phyloP scores from a whole-genome alignment of 306 rosid species.

The Acacia acuminata region DNA sequence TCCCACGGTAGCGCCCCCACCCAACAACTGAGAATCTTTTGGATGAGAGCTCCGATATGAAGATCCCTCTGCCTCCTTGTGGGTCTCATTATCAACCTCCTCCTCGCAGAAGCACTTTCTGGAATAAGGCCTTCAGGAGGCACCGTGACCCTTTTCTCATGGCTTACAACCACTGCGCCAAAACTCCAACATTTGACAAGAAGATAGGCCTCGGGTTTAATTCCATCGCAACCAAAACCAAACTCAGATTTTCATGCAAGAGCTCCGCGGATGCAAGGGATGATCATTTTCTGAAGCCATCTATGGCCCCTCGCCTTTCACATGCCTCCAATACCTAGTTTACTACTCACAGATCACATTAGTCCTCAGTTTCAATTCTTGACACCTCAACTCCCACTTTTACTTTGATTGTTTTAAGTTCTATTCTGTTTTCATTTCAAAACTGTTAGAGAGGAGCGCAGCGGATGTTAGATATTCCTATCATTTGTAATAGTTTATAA shows the following conservation, averaged over 20 bases:
- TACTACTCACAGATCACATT: background rate
- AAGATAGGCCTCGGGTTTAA: slow-evolving; percentile 39
- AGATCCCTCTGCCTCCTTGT: slow-evolving; percentile 78
- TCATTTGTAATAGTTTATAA: too few species aligned
- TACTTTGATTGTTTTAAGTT: background rate
- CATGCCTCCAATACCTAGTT: background rate
- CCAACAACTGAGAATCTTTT: background rate
- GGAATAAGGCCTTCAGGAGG: slow-evolving; percentile 44
- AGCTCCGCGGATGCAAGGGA: slow-evolving; percentile 46
- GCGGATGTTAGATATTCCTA: too few species aligned
- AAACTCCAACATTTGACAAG: slow-evolving; percentile 35
- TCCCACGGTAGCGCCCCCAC: slow-evolving; percentile 15
- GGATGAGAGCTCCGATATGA: background rate
- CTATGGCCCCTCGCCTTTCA: slow-evolving; percentile 4
- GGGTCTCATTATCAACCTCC: slow-evolving; percentile 34
- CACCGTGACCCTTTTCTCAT: slow-evolving; percentile 80
- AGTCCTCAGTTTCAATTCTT: background rate
- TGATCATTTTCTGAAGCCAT: slow-evolving; percentile 42
- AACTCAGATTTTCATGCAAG: slow-evolving; percentile 62
- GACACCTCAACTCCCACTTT: background rate
- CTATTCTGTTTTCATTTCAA: background rate
- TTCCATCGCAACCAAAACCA: slow-evolving; percentile 36
- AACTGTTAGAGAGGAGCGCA: too few species aligned
- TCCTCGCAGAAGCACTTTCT: slow-evolving; percentile 54
- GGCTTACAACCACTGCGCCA: slow-evolving; percentile 79